phyloP scores from a whole-genome alignment of 164 flowering plant genomes.

The Dillenia turbinata region DNA sequence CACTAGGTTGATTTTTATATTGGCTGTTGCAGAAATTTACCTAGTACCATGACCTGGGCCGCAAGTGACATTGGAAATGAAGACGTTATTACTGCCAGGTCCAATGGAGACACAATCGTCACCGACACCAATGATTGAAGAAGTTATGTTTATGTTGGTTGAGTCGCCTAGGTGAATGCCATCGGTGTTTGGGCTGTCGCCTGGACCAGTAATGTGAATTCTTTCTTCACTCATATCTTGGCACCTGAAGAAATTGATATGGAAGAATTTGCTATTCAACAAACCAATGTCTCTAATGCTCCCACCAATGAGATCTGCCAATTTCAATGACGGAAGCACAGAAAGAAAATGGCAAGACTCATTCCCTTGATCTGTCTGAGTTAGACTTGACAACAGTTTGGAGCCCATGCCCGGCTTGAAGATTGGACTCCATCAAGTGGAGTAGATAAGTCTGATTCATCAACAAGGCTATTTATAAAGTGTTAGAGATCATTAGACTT shows the following conservation, averaged over 20 bases:
- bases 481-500: constrained; percentile 26
- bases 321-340: constrained; percentile 23
- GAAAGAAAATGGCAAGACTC: neutral
- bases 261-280: constrained; percentile 33
- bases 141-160: constrained; percentile 10
- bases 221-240: constrained; percentile 15
- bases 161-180: constrained; percentile 38
- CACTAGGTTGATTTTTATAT: too few relatives aligned
- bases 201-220: constrained; percentile 26
- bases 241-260: constrained; percentile 26
- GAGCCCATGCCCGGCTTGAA: neutral
- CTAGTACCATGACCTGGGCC: constrained; percentile 60
- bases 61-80: constrained; percentile 20
- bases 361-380: neutral
- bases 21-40: neutral
- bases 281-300: constrained; percentile 14
- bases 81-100: constrained; percentile 24
- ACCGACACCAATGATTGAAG: constrained; percentile 27
- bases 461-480: neutral
- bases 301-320: constrained; percentile 27
- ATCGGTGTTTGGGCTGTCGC: constrained; percentile 43
- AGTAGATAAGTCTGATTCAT: too few relatives aligned
- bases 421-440: too few relatives aligned
- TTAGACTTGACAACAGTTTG: neutral
- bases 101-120: constrained; percentile 47